Base-by-base conservation (phyloP, 805 yeast species). In the Saccharomycopsis capsularis region DNA sequence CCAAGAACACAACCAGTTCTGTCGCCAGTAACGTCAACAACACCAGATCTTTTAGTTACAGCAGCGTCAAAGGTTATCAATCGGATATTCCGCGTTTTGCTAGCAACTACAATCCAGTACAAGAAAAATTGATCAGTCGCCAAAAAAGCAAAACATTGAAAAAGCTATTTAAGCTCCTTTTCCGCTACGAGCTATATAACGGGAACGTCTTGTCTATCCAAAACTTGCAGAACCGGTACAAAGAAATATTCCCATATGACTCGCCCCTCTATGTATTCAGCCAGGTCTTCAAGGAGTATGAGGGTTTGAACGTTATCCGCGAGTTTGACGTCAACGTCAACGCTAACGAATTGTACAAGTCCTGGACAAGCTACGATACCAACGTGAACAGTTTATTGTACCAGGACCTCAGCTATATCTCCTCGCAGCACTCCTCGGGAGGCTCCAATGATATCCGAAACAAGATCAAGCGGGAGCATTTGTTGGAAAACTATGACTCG, bases 171-270 rank as follows among this genome's bases (percentile, higher is more conserved):
- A 76, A 76, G 47, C 68, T 73, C 40, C 85, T 83, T 65, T 74
- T 85, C 42, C 68, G 73, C 44, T 82, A 81, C 60, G 95, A 90
- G 54, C 70, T 83, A 1, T 74, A 74, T 47, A 81, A 76, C 60
- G 86, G 91, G 32, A 89, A 83, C 56, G 64, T 85, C 21, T 74
- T 76, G 40, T 82, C 85, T 13, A 79, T 89, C 4, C 68, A 74
- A 42, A 72, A 77, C 44, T 71, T 91, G 41, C 89, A 85, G 54
- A 71, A 69, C 48, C 74, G 95, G 53, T 89, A 74, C 63, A 67
- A 73, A 29, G 81, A 78, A 52, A 64, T 73, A 32, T 89, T 86
- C 62, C 85, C 90, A 0, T 75, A 78, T 3, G 82, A 76, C n/a
- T 58, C 62, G 16, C 36, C 24, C 19, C 39, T 51, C 16, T 25